phyloP scores from a whole-genome alignment of 1,139 yeast species.

The Komagataea norvegica region DNA sequence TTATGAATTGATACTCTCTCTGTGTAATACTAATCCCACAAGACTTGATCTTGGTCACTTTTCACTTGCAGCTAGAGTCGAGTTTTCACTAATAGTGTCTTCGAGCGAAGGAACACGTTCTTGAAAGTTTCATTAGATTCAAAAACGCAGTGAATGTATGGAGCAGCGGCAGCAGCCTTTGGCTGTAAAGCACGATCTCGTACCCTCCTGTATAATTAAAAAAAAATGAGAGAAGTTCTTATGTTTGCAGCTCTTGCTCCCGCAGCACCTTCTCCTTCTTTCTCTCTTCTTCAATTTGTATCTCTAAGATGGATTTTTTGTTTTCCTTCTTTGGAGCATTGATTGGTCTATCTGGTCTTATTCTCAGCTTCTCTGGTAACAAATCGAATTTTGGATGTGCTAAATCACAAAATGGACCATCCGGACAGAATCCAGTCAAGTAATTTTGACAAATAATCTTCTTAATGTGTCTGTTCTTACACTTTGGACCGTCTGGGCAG shows the following conservation, averaged over 20 bases:
- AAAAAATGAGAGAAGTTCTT: too few species aligned
- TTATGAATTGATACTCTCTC: too few species aligned
- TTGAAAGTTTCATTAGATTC: too few species aligned
- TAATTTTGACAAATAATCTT: slow-evolving; percentile 77
- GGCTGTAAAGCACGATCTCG: too few species aligned
- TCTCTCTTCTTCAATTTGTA: slow-evolving; percentile 25
- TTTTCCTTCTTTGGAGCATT: slow-evolving; percentile 13
- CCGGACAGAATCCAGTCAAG: slow-evolving; percentile 91
- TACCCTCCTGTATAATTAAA: too few species aligned
- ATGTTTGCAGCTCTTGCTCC: slow-evolving; percentile 12
- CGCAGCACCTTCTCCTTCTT: slow-evolving; percentile 16
- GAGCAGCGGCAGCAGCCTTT: too few species aligned
- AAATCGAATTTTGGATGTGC: slow-evolving; percentile 56
- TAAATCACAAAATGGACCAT: slow-evolving; percentile 55
- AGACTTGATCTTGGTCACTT: too few species aligned
- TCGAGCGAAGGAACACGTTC: too few species aligned
- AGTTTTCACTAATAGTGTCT: too few species aligned
- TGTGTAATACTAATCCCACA: too few species aligned
- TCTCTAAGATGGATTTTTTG: slow-evolving; percentile 21
- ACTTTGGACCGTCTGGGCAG: slow-evolving; percentile 88
- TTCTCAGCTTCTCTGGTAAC: slow-evolving; percentile 44
- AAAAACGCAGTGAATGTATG: too few species aligned
- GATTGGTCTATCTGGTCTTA: slow-evolving; percentile 41
- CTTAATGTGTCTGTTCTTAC: slow-evolving; percentile 78
- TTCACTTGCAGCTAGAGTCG: too few species aligned